Conservation (phyloP, 139 green algal species). For the Trebouxia sp. region DNA sequence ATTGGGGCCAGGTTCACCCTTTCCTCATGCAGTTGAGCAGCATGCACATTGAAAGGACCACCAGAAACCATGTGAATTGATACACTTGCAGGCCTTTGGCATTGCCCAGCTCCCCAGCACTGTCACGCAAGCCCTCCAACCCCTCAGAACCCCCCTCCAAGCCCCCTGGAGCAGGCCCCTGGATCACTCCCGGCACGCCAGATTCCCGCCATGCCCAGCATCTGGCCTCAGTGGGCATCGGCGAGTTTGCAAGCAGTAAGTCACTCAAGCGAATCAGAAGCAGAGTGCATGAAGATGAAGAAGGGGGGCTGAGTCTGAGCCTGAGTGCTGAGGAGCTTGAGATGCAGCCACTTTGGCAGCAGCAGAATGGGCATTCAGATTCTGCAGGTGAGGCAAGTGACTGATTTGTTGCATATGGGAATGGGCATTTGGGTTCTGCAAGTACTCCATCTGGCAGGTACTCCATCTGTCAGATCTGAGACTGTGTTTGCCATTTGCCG, state of each 20-base stretch:
- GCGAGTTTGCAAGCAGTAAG: background rate
- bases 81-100: background rate
- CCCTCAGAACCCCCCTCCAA: background rate
- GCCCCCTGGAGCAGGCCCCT: no score
- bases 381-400: background rate
- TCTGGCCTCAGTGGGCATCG: background rate
- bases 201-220: background rate
- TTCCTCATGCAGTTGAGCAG: no score
- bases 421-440: no score
- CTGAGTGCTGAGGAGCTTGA: background rate
- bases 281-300: background rate
- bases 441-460: no score
- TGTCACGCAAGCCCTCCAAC: background rate
- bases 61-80: no score
- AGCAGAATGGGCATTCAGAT: background rate
- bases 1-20: no score
- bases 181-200: background rate
- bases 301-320: background rate
- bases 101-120: background rate
- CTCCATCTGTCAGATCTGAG: no score
- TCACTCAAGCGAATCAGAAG: background rate
- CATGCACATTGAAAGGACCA: no score
- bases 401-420: no score
- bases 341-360: constrained; percentile 19
- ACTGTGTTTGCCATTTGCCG: no score